A percentile compares a stretch with the other conserved stretches of the same genome.
Evolutionary conservation across 495 filamentous ascomycete genomes (phyloP).

Genomic region (Tuber aestivum): DNA sequence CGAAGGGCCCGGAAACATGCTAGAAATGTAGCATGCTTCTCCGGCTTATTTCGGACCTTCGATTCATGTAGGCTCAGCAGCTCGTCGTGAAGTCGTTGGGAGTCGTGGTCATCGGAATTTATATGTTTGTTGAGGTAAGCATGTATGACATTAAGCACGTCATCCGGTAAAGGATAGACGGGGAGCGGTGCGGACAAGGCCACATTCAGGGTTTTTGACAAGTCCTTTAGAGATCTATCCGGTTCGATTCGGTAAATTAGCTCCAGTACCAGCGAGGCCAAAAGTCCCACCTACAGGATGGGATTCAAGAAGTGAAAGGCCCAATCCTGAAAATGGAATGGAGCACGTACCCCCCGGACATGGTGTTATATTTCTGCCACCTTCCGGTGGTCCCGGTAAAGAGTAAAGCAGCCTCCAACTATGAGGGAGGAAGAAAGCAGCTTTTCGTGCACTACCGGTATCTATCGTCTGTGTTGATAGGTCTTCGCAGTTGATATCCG

Average conservation of each 20-base stretch:
- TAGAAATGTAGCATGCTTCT: constrained; percentile 58
- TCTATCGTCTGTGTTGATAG: neutral
- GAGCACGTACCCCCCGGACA: constrained; percentile 37
- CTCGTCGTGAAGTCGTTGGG: constrained; percentile 61
- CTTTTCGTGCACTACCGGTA: neutral
- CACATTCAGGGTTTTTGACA: constrained; percentile 53
- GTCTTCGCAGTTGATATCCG: neutral
- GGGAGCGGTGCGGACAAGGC: constrained; percentile 50
- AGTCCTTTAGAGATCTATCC: constrained; percentile 56
- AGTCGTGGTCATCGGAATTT: constrained; percentile 54
- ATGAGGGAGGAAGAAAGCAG: neutral
- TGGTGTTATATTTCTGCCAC: constrained; percentile 15
- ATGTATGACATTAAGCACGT: constrained; percentile 54
- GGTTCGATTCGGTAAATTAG: neutral
- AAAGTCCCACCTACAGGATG: constrained; percentile 3
- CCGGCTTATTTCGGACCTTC: constrained; percentile 50
- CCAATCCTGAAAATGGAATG: constrained; percentile 14
- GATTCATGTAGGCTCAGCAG: constrained; percentile 56
- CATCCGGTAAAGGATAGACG: constrained; percentile 56
- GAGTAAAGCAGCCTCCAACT: neutral
- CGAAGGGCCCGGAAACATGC: constrained; percentile 55
- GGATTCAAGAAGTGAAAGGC: neutral
- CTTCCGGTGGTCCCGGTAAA: neutral
- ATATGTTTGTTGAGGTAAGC: constrained; percentile 57
- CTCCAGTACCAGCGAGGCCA: neutral